Conservation (phyloP, 2,329 filamentous ascomycete genomes). For the Mariannaea sp. region DNA sequence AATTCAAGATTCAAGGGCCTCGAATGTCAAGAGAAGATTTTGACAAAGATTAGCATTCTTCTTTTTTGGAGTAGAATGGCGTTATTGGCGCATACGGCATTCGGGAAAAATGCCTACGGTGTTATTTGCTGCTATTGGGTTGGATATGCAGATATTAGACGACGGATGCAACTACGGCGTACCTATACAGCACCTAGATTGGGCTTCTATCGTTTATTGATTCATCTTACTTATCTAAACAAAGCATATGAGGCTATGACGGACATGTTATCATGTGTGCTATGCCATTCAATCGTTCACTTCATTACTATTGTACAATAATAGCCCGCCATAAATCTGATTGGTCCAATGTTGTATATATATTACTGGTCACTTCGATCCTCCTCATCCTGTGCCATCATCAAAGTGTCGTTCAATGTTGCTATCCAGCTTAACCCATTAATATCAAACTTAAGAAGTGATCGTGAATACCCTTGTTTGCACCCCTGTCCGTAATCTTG, state of each 20-base stretch:
- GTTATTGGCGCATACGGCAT: conserved; percentile 12
- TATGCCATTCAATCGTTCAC: neutral
- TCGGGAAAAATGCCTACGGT: neutral
- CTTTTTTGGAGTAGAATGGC: conserved; percentile 5
- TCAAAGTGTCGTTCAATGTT: neutral
- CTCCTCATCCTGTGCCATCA: no score
- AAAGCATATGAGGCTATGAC: neutral
- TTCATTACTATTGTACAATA: neutral
- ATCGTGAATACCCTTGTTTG: no score
- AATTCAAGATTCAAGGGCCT: neutral
- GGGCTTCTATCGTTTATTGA: neutral
- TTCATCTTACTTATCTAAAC: neutral
- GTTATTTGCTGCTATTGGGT: no score
- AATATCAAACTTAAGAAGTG: no score
- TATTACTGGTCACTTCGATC: no score
- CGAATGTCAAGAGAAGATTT: neutral
- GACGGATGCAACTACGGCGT: no score
- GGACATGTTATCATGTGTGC: neutral
- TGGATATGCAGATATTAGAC: no score
- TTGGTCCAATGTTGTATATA: no score
- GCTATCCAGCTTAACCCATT: neutral
- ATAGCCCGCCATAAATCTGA: neutral
- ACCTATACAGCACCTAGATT: no score
- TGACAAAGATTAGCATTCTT: neutral
- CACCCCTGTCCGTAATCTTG: no score